Evolutionary conservation across 305 asterid species (phyloP), one percentile per base, ranked within the genome.

Genomic region (Ajuga reptans): DNA sequence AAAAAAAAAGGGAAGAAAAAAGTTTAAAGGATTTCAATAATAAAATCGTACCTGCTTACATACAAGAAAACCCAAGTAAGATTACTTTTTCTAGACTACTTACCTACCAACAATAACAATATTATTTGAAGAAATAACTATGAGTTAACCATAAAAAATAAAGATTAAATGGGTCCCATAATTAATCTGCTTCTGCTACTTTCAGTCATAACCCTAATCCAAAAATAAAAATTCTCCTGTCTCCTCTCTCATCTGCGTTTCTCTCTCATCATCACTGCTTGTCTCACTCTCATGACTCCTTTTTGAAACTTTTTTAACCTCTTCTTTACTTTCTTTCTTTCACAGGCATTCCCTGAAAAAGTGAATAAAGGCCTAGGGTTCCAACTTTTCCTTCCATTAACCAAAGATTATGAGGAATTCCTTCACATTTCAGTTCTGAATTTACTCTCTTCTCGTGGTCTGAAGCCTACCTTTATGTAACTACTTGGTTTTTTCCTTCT

Each of bases 261-360:
- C 80, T 74, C 79, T 79, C 75, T 72, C 81, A 56, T 75, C 73
- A 71, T 16, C 78, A 41, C 73, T 63, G 69, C 77, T 71, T 74
- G 66, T 77, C 81, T 82, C 84, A 72, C 85, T 83, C 82, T 76
- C 81, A 75, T 67, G 78, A 58, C 73, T 66, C 77, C 86, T 79
- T 86, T 87, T 81, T 74, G 56, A 78, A 77, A 77, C 86, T 77
- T 82, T 84, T 82, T 77, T 46, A 71, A 47, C 72, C 67, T 64
- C 64, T 58, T 76, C 71, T 42, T 68, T 71, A 53, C 75, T 74
- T 72, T 76, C 77, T 60, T 65, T 74, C 75, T 34, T 78, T 81
- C 86, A 85, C 94, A 72, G 81, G 93, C 84, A 82, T 85, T 78
- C 81, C 77, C 85, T 83, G 86, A 73, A 78, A 74, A 76, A 72